A percentile compares a stretch with the other conserved stretches of the same genome.
Conservation (phyloP, 306 rosid genomes). For the Rosa lucieae region DNA sequence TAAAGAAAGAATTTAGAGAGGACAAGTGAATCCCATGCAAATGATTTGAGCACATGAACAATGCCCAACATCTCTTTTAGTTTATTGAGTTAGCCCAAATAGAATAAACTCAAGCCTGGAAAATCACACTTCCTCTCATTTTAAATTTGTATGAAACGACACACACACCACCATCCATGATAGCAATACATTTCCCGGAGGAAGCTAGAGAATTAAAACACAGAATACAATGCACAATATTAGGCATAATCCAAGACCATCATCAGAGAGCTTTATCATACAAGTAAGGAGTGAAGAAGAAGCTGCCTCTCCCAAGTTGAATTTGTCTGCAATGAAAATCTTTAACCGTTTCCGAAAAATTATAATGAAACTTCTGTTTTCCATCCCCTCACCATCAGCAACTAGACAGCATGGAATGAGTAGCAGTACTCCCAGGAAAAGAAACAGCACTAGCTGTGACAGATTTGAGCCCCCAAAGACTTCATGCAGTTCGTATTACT, state of each 20-base stretch:
- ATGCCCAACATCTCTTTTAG: slow-evolving; percentile 23
- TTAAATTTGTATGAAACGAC: slow-evolving; percentile 24
- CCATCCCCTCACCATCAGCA: slow-evolving; percentile 21
- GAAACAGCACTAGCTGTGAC: slow-evolving; percentile 32
- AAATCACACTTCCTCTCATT: slow-evolving; percentile 24
- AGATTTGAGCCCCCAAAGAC: slow-evolving; percentile 73
- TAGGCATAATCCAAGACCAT: slow-evolving; percentile 15
- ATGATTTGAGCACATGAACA: slow-evolving; percentile 69
- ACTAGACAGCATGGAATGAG: slow-evolving; percentile 1
- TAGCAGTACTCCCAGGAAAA: slow-evolving; percentile 26
- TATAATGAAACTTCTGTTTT: slow-evolving; percentile 42
- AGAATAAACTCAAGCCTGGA: slow-evolving; percentile 36
- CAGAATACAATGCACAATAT: slow-evolving; percentile 48
- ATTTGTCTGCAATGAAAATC: slow-evolving; percentile 64
- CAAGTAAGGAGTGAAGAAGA: slow-evolving; percentile 25
- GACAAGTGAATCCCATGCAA: slow-evolving; percentile 54
- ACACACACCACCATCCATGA: slow-evolving; percentile 55
- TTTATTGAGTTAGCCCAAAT: slow-evolving; percentile 22
- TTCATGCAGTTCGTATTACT: slow-evolving; percentile 69
- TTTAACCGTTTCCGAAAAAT: slow-evolving; percentile 62
- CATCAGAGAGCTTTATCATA: slow-evolving; percentile 37
- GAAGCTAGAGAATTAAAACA: slow-evolving; percentile 16
- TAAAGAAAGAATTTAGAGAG: slow-evolving; percentile 21
- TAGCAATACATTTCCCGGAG: slow-evolving; percentile 75
- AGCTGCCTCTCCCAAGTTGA: slow-evolving; percentile 20